Conservation (phyloP, 768 basidiomycete genomes). For the Lactarius vividus region DNA sequence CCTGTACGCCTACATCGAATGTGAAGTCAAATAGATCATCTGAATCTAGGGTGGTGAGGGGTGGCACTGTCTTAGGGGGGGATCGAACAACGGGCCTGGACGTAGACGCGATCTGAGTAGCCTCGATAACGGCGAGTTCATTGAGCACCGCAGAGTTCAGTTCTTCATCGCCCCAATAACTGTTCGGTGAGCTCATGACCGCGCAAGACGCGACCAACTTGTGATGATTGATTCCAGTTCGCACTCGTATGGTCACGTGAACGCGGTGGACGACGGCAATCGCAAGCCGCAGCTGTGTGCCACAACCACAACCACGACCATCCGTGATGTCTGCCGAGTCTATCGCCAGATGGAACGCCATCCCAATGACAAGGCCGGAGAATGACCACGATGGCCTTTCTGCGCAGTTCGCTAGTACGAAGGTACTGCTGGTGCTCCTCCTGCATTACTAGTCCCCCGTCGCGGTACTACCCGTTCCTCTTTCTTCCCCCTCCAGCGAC, state of each 20-base stretch:
- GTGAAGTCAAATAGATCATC: slow-evolving; percentile 37
- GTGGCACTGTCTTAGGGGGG: slow-evolving; percentile 21
- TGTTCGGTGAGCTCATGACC: slow-evolving; percentile 68
- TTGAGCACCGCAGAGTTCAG: slow-evolving; percentile 53
- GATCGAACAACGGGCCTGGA: slow-evolving; percentile 28
- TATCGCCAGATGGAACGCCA: slow-evolving; percentile 72
- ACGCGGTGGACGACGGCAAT: neutral
- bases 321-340: slow-evolving; percentile 58
- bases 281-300: neutral
- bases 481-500: slow-evolving; percentile 57
- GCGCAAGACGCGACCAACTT: neutral
- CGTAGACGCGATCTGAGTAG: slow-evolving; percentile 41
- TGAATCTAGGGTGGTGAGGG: slow-evolving; percentile 40
- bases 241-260: slow-evolving; percentile 16
- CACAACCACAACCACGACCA: neutral
- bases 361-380: slow-evolving; percentile 46
- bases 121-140: slow-evolving; percentile 71
- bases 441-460: slow-evolving; percentile 36
- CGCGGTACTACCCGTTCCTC: slow-evolving; percentile 35
- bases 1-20: slow-evolving; percentile 55
- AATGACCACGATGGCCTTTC: slow-evolving; percentile 5
- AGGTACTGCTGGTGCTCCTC: slow-evolving; percentile 46
- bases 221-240: neutral
- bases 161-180: slow-evolving; percentile 63
- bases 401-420: slow-evolving; percentile 10